phyloP scores from a whole-genome alignment of 2,329 filamentous ascomycete genomes.

The Colletotrichum higginsianum region DNA sequence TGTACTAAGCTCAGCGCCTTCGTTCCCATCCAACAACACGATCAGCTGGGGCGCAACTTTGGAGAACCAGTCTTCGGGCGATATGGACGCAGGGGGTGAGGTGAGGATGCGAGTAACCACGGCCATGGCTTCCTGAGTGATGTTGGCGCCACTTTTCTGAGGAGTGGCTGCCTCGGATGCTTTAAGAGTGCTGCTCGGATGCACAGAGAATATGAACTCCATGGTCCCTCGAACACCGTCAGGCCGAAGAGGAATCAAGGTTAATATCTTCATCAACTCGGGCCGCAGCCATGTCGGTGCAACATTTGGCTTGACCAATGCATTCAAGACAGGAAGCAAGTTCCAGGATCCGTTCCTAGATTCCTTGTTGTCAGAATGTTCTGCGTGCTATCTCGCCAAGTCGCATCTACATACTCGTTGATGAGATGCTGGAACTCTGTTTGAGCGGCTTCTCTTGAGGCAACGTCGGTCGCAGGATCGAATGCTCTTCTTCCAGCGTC shows the following conservation, averaged over 20 bases:
- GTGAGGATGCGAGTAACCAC: constrained; percentile 75
- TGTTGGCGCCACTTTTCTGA: constrained; percentile 72
- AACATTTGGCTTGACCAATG: constrained; percentile 73
- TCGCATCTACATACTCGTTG: constrained; percentile 57
- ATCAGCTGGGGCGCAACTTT: constrained; percentile 74
- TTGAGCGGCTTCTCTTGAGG: constrained; percentile 52
- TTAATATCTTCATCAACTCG: constrained; percentile 70
- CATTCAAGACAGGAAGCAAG: constrained; percentile 74
- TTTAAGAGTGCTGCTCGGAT: constrained; percentile 66
- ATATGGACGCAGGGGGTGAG: constrained; percentile 68
- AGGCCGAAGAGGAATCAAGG: constrained; percentile 71
- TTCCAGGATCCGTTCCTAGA: constrained; percentile 59
- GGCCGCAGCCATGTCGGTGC: constrained; percentile 73
- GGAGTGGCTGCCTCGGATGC: constrained; percentile 58
- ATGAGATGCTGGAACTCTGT: constrained; percentile 63
- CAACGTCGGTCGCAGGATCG: constrained; percentile 56
- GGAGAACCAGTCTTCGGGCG: constrained; percentile 71
- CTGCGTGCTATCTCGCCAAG: constrained; percentile 43
- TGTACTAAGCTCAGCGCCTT: constrained; percentile 70
- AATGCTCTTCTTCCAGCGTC: constrained; percentile 65
- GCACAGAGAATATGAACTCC: constrained; percentile 80
- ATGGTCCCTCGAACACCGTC: constrained; percentile 77
- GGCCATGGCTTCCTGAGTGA: constrained; percentile 78
- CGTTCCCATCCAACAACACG: constrained; percentile 71
- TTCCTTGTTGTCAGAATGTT: constrained; percentile 30